phyloP scores from a whole-genome alignment of 805 yeast genomes.

The Candida bentonensis region DNA sequence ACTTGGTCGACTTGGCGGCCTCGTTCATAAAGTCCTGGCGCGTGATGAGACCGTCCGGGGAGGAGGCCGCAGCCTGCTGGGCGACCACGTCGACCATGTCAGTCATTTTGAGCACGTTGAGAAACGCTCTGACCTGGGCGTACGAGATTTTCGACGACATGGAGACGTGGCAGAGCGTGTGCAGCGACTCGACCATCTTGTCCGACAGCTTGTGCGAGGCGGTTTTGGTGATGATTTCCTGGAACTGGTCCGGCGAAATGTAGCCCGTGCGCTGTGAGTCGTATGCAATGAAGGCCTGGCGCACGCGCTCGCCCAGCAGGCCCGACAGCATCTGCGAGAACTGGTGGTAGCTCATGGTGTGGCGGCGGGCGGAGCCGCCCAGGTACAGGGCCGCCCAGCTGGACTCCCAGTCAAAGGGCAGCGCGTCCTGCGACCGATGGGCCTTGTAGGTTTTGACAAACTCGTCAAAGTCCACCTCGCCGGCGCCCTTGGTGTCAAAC shows the following conservation, averaged over 20 bases:
- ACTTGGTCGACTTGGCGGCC: conserved; percentile 26
- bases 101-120: conserved; percentile 27
- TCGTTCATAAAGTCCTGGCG: conserved; percentile 24
- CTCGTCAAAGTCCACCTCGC: conserved; percentile 25
- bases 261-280: conserved; percentile 25
- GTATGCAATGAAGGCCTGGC: conserved; percentile 28
- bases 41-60: conserved; percentile 24
- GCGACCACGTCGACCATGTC: conserved; percentile 27
- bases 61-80: conserved; percentile 17
- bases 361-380: conserved; percentile 24
- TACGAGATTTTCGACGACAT: conserved; percentile 23
- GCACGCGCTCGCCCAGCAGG: conserved; percentile 31
- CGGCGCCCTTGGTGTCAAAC: conserved; percentile 26
- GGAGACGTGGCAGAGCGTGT: conserved; percentile 23
- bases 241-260: conserved; percentile 27
- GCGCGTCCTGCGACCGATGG: conserved; percentile 21
- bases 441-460: conserved; percentile 25
- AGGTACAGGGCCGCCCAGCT: conserved; percentile 27
- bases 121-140: conserved; percentile 29
- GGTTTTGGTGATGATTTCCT: conserved; percentile 23
- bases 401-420: conserved; percentile 30
- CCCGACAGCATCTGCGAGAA: conserved; percentile 32
- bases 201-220: conserved; percentile 29
- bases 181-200: conserved; percentile 23
- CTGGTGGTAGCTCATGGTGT: conserved; percentile 26